Evolutionary conservation across 164 flowering plant genomes (phyloP).

Genomic region (Piper longum): DNA sequence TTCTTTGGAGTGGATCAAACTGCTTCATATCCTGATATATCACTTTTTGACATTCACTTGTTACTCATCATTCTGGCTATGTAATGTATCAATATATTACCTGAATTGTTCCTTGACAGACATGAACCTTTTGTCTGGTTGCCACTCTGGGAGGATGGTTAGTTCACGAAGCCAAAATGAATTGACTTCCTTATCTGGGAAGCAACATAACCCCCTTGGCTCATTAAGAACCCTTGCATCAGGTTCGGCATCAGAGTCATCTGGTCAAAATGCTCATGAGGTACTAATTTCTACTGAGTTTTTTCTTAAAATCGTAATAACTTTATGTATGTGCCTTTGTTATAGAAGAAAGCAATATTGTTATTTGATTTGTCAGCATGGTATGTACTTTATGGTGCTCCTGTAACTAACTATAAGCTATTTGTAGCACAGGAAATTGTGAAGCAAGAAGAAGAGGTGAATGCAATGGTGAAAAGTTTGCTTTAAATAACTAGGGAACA

Average conservation of each 20-base stretch:
- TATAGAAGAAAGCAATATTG: too few relatives aligned
- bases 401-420: too few relatives aligned
- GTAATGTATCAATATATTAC: too few relatives aligned
- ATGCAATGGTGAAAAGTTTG: too few relatives aligned
- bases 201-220: conserved; percentile 6
- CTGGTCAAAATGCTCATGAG: conserved; percentile 9
- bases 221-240: conserved; percentile 18
- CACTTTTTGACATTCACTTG: background rate
- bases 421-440: too few relatives aligned
- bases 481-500: too few relatives aligned
- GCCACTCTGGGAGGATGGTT: conserved; percentile 4
- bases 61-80: too few relatives aligned
- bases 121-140: conserved; percentile 1
- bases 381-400: too few relatives aligned
- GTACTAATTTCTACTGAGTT: conserved; percentile 4
- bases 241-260: conserved; percentile 18
- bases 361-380: too few relatives aligned
- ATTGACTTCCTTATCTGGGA: conserved; percentile 2
- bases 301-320: background rate
- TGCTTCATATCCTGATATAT: background rate
- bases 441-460: too few relatives aligned
- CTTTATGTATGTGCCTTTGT: too few relatives aligned
- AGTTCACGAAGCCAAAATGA: conserved; percentile 6
- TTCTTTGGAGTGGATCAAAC: background rate
- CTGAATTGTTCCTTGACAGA: conserved; percentile 10